Evolutionary conservation across 345 rosid species (phyloP).

Genomic region (Syzygium aqueum): DNA sequence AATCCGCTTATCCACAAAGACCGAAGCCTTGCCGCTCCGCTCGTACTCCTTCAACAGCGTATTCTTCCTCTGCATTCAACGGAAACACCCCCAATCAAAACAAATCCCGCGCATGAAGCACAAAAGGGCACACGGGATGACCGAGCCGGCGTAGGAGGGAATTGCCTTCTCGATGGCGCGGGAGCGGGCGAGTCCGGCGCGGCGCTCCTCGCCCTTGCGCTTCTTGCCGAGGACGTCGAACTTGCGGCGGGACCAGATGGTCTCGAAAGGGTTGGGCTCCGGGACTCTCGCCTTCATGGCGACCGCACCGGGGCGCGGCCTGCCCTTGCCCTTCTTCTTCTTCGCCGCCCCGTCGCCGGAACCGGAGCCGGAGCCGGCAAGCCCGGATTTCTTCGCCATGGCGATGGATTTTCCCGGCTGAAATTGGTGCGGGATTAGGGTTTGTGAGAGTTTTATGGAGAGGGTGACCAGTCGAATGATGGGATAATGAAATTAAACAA

Average conservation of each 20-base stretch:
- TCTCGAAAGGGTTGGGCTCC: slow-evolving; percentile 64
- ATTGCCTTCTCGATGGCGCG: slow-evolving; percentile 54
- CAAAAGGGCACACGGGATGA: background rate
- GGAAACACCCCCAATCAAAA: background rate
- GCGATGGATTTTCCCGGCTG: background rate
- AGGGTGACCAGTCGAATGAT: too few species aligned
- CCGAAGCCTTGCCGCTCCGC: slow-evolving; percentile 60
- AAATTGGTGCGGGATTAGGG: background rate
- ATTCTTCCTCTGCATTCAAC: slow-evolving; percentile 53
- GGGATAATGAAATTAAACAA: too few species aligned
- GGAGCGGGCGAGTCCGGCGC: slow-evolving; percentile 59
- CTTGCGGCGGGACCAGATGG: slow-evolving; percentile 81
- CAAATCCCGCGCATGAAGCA: background rate
- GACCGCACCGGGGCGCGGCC: slow-evolving; percentile 35
- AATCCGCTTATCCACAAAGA: slow-evolving; percentile 72
- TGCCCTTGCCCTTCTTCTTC: slow-evolving; percentile 23
- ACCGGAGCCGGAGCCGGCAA: background rate
- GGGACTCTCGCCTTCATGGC: slow-evolving; percentile 55
- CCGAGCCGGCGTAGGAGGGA: background rate
- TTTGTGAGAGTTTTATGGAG: too few species aligned
- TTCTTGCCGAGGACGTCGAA: slow-evolving; percentile 85
- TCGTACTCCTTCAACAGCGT: slow-evolving; percentile 82
- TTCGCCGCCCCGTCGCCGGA: slow-evolving; percentile 17
- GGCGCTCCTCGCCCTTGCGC: slow-evolving; percentile 80
- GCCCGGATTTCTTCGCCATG: slow-evolving; percentile 16